Conservation (phyloP, 2,329 filamentous ascomycete genomes). For the Pseudogymnoascus verrucosus region DNA sequence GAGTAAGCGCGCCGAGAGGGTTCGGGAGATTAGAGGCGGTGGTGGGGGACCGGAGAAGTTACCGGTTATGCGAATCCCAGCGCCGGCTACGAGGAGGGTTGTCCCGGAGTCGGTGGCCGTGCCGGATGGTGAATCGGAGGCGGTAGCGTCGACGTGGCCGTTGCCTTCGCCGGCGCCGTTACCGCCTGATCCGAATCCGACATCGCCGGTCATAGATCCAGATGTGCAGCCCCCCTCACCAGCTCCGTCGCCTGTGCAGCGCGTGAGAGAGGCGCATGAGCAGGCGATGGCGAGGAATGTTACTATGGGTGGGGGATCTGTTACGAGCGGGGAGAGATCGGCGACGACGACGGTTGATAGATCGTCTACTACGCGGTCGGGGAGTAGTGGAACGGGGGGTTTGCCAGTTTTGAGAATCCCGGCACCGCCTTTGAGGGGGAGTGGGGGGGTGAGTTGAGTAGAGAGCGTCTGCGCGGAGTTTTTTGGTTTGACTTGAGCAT, state of each 20-base stretch:
- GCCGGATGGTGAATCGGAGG: neutral
- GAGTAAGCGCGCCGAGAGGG: constrained; percentile 49
- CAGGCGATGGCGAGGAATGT: neutral
- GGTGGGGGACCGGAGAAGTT: constrained; percentile 11
- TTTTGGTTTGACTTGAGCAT: neutral
- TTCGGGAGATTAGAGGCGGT: constrained; percentile 38
- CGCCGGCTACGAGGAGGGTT: neutral
- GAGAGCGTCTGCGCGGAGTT: neutral
- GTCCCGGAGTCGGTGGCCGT: neutral
- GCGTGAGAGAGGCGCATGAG: neutral
- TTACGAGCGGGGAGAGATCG: neutral
- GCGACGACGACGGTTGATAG: neutral
- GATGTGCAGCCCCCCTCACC: neutral
- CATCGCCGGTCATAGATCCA: neutral
- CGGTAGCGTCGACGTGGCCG: neutral
- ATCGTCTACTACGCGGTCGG: neutral
- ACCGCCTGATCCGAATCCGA: neutral
- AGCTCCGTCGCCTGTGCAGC: neutral
- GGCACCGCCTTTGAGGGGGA: neutral
- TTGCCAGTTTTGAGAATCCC: neutral
- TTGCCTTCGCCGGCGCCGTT: neutral
- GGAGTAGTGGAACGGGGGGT: neutral
- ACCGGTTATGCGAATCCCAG: constrained; percentile 5
- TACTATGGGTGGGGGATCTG: neutral
- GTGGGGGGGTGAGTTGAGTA: neutral